Conservation (phyloP, 345 rosid species). For the Hypericum androsaemum region DNA sequence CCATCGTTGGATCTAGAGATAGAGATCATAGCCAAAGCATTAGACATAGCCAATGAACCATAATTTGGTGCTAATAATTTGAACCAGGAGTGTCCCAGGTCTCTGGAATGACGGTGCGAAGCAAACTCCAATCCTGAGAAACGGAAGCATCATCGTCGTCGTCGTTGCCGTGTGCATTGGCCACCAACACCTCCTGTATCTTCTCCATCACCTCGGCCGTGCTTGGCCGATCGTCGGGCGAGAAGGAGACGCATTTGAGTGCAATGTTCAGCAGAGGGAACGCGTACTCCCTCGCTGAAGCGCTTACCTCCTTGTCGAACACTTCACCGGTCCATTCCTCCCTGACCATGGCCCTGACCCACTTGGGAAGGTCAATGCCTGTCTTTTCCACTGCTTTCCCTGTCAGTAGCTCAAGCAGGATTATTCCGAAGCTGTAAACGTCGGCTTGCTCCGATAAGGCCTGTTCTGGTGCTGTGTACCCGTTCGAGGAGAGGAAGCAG, state of each 20-base stretch:
- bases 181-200: slow-evolving; percentile 29
- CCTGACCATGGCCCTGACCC: slow-evolving; percentile 55
- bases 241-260: slow-evolving; percentile 38
- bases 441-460: slow-evolving; percentile 35
- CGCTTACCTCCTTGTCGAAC: slow-evolving; percentile 43
- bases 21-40: no score
- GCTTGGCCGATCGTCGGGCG: slow-evolving; percentile 30
- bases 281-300: slow-evolving; percentile 36
- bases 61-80: slow-evolving; percentile 14
- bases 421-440: slow-evolving; percentile 44
- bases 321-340: slow-evolving; percentile 77
- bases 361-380: slow-evolving; percentile 47
- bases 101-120: slow-evolving; percentile 43
- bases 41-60: no score
- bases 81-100: slow-evolving; percentile 52
- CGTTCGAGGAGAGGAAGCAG: slow-evolving; percentile 15
- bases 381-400: slow-evolving; percentile 43
- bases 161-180: background rate
- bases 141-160: slow-evolving; percentile 18
- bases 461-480: slow-evolving; percentile 41
- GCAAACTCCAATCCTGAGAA: slow-evolving; percentile 33
- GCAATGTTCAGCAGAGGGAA: slow-evolving; percentile 47
- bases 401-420: slow-evolving; percentile 42
- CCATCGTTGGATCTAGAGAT: no score
- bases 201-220: slow-evolving; percentile 32